Percentiles rank a stretch among this genome's conserved stretches.
These are phyloP conservation scores for Kwoniella shandongensis DNA, from an alignment of 768 basidiomycete genomes.

Conservation along the genomic window DNA sequence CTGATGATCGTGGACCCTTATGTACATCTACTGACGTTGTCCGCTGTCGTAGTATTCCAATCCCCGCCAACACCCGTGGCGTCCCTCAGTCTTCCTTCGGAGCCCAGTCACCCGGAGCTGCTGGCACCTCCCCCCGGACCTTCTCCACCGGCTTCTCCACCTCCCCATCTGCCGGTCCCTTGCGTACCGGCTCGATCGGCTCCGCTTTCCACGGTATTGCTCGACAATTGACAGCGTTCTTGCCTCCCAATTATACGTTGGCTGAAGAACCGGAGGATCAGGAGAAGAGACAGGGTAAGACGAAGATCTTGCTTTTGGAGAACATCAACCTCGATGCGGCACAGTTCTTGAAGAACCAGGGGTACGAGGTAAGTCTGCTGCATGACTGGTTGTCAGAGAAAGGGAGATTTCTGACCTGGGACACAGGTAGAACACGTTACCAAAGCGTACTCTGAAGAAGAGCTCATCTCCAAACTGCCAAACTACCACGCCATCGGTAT, in stretches of 20 bases:
- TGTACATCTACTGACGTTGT: not conserved
- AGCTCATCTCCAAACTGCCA: conserved; percentile 70
- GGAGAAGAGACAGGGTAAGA: conserved; percentile 63
- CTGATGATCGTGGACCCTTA: too few relatives aligned
- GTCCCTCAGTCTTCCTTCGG: conserved; percentile 44
- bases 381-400: too few relatives aligned
- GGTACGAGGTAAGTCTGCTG: conserved; percentile 61
- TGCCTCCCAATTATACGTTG: conserved; percentile 38
- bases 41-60: conserved; percentile 48
- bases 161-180: conserved; percentile 21
- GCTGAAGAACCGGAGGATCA: conserved; percentile 26
- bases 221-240: conserved; percentile 44
- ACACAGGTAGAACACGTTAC: conserved; percentile 78
- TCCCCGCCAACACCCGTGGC: conserved; percentile 50
- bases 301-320: conserved; percentile 83
- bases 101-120: conserved; percentile 26
- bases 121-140: conserved; percentile 36
- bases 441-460: conserved; percentile 86
- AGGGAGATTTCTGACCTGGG: not conserved
- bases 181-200: conserved; percentile 2
- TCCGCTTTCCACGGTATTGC: conserved; percentile 20
- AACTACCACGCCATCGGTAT: conserved; percentile 97
- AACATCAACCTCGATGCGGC: conserved; percentile 94
- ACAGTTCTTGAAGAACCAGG: conserved; percentile 70
- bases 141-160: conserved; percentile 31